Conservation (phyloP, 169 alveolate genomes). For the Plasmodium relictum region DNA sequence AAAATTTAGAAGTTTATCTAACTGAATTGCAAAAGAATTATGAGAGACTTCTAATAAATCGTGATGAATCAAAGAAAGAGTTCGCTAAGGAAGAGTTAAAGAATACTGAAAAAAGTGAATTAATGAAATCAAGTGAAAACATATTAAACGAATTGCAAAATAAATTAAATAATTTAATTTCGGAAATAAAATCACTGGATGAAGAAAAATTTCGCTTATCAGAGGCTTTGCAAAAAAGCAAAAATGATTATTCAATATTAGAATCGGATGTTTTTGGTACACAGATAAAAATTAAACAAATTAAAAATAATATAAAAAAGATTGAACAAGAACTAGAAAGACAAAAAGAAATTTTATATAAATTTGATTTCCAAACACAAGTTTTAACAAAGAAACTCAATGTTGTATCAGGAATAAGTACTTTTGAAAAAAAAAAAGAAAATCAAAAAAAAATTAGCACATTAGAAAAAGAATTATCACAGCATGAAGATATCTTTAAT, state of each 20-base stretch:
- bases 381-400: conserved; percentile 66
- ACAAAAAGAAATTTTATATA: conserved; percentile 70
- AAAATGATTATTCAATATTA: conserved; percentile 36
- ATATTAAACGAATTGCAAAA: conserved; percentile 23
- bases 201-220: conserved; percentile 54
- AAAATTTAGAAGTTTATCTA: conserved; percentile 20
- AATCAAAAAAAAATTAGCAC: conserved; percentile 48
- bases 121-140: conserved; percentile 40
- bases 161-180: conserved; percentile 6
- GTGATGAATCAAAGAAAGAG: conserved; percentile 41
- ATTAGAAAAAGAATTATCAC: conserved; percentile 52
- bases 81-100: conserved; percentile 29
- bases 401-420: conserved; percentile 34
- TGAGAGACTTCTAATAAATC: background rate
- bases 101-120: conserved; percentile 38
- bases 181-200: conserved; percentile 45
- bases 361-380: conserved; percentile 70
- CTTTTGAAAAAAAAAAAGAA: conserved; percentile 72
- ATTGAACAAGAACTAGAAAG: conserved; percentile 70
- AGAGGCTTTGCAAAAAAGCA: conserved; percentile 39
- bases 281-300: conserved; percentile 72
- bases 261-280: conserved; percentile 70
- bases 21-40: conserved; percentile 12
- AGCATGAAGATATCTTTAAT: conserved; percentile 48
- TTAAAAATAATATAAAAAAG: conserved; percentile 53